Evolutionary conservation across 2,329 filamentous ascomycete species (phyloP).

Genomic region (Fusarium buxicola): DNA sequence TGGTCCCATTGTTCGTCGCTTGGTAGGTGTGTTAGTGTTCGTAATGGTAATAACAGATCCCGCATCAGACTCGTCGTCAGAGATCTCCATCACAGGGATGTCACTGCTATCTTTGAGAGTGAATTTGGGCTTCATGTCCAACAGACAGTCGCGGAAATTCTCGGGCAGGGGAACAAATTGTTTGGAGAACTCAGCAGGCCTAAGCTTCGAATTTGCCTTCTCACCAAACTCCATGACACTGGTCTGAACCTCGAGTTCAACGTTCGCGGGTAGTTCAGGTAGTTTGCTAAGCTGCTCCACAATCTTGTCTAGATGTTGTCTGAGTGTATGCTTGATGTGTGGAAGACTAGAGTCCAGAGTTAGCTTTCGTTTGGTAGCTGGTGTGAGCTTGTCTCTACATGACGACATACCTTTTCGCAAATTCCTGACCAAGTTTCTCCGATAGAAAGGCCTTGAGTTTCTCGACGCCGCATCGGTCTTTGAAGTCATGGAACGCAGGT

Average conservation of each 20-base stretch:
- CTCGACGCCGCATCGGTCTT: conserved; percentile 64
- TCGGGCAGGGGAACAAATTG: conserved; percentile 60
- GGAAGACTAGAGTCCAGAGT: conserved; percentile 56
- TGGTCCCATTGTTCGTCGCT: conserved; percentile 45
- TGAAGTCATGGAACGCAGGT: conserved; percentile 58
- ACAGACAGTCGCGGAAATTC: conserved; percentile 62
- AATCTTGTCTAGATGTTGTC: conserved; percentile 62
- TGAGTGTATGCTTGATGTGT: conserved; percentile 65
- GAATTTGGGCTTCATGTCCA: conserved; percentile 61
- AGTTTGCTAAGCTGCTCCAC: conserved; percentile 66
- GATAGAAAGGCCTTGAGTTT: conserved; percentile 65
- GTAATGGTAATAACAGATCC: conserved; percentile 39
- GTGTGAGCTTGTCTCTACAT: conserved; percentile 11
- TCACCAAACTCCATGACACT: conserved; percentile 69
- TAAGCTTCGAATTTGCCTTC: conserved; percentile 62
- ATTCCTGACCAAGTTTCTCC: conserved; percentile 63
- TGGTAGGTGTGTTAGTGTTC: conserved; percentile 44
- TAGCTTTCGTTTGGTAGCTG: conserved; percentile 5
- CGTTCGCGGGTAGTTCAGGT: conserved; percentile 75
- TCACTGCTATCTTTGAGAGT: conserved; percentile 55
- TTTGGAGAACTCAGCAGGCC: conserved; percentile 56
- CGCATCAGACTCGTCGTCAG: conserved; percentile 54
- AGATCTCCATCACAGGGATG: conserved; percentile 53
- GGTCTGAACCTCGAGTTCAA: conserved; percentile 72
- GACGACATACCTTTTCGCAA: conserved; percentile 59